Evolutionary conservation across 1,284 basidiomycete species (phyloP).

Genomic region (Papiliotrema terrestris): DNA sequence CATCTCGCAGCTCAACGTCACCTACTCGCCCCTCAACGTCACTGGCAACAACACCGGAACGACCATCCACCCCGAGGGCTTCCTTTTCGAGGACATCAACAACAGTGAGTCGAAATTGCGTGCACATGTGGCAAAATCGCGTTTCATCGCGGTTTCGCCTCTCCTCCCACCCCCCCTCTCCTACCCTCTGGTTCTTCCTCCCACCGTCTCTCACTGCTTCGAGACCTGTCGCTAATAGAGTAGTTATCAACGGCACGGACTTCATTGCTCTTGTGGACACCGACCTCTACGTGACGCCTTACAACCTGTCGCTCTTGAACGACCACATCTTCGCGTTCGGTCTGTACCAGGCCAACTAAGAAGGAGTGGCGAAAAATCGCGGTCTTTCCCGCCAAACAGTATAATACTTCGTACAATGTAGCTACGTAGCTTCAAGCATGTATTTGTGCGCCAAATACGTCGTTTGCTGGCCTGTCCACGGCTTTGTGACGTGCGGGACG

Average conservation of each 20-base stretch:
- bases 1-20: constrained; percentile 64
- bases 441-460: neutral
- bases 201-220: too few relatives aligned
- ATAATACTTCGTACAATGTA: neutral
- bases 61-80: constrained; percentile 55
- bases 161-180: too few relatives aligned
- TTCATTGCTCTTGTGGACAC: constrained; percentile 59
- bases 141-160: too few relatives aligned
- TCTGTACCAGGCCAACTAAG: constrained; percentile 32
- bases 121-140: too few relatives aligned
- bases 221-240: too few relatives aligned
- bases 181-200: too few relatives aligned
- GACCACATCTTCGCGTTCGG: constrained; percentile 56
- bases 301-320: constrained; percentile 57
- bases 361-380: neutral
- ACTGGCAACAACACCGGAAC: constrained; percentile 50
- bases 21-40: constrained; percentile 56
- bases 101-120: constrained; percentile 4
- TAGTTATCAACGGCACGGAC: constrained; percentile 53
- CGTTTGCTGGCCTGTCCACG: neutral
- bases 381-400: neutral
- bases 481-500: too few relatives aligned
- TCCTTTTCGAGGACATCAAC: constrained; percentile 46
- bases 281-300: constrained; percentile 58
- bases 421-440: neutral